A percentile compares a stretch with the other conserved stretches of the same genome.
These are phyloP conservation scores for Sarcodon aspratus DNA, from an alignment of 768 basidiomycete genomes.

Conservation along the genomic window DNA sequence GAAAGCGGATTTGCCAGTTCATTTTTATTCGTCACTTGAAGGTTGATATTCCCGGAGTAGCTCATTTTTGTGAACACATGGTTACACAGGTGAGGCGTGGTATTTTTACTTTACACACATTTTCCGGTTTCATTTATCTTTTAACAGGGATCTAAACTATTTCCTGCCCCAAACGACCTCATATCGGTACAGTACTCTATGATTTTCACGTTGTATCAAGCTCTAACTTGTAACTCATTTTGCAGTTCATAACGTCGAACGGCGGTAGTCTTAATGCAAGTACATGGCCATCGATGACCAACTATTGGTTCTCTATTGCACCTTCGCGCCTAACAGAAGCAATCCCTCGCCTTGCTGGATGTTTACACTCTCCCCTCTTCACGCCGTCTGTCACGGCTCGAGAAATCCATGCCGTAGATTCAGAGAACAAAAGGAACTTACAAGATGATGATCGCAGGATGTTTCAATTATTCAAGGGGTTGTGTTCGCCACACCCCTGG, in stretches of 20 bases:
- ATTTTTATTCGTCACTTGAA: constrained; percentile 3
- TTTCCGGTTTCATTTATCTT: not conserved
- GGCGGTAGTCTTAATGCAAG: constrained; percentile 44
- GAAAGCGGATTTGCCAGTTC: not conserved
- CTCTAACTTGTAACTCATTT: too few relatives aligned
- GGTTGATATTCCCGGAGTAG: constrained; percentile 27
- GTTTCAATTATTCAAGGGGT: constrained; percentile 30
- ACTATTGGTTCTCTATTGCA: constrained; percentile 25
- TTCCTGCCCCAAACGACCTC: constrained; percentile 38
- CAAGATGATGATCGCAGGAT: constrained; percentile 36
- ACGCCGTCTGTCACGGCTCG: constrained; percentile 26
- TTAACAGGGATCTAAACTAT: constrained; percentile 18
- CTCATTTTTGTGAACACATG: constrained; percentile 41
- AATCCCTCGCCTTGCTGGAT: constrained; percentile 29
- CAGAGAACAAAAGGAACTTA: constrained; percentile 43
- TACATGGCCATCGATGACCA: constrained; percentile 36
- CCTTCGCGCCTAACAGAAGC: constrained; percentile 16
- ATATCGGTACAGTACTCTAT: constrained; percentile 15
- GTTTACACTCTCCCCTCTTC: constrained; percentile 44
- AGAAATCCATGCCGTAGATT: constrained; percentile 45
- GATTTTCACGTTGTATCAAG: not conserved
- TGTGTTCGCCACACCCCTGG: constrained; percentile 29
- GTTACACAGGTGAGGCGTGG: constrained; percentile 26
- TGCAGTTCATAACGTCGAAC: constrained; percentile 19
- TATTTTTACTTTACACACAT: not conserved